phyloP scores from a whole-genome alignment of 768 basidiomycete species.

The Boletus bicolor region DNA sequence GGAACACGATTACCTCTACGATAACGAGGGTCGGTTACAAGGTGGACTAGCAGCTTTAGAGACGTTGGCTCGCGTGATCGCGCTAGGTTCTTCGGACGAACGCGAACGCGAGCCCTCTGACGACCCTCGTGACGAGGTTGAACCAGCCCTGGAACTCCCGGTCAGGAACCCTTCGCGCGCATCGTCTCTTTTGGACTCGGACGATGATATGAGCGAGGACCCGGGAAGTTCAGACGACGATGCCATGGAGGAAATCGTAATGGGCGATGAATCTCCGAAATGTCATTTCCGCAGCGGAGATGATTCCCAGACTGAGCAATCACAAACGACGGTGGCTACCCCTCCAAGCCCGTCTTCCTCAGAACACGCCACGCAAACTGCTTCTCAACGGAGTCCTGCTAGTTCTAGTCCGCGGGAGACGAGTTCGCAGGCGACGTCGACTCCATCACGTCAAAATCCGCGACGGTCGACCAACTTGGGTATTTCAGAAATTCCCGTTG shows the following conservation, averaged over 20 bases:
- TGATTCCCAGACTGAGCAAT: conserved; percentile 34
- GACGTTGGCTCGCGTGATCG: conserved; percentile 81
- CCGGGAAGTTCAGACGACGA: conserved; percentile 77
- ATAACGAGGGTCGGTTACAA: conserved; percentile 76
- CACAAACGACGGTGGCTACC: conserved; percentile 28
- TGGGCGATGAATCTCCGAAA: conserved; percentile 59
- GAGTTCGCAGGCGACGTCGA: conserved; percentile 35
- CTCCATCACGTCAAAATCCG: conserved; percentile 54
- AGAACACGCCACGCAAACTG: conserved; percentile 27
- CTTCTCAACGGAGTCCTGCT: conserved; percentile 26
- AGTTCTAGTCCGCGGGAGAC: conserved; percentile 30
- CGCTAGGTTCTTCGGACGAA: conserved; percentile 55
- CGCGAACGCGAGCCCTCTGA: conserved; percentile 56
- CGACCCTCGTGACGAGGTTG: conserved; percentile 53
- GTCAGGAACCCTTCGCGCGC: conserved; percentile 52
- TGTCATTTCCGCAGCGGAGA: conserved; percentile 23
- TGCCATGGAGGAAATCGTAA: conserved; percentile 77
- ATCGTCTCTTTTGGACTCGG: conserved; percentile 59
- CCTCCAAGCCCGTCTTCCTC: conserved; percentile 31
- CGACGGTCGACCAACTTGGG: conserved; percentile 41
- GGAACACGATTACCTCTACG: conserved; percentile 70
- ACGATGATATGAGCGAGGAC: conserved; percentile 75
- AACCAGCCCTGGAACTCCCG: conserved; percentile 66
- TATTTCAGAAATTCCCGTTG: conserved; percentile 50
- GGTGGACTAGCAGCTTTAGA: conserved; percentile 87